Percentiles rank a stretch among this genome's conserved stretches.
Conservation (phyloP, 805 yeast genomes). For the Kazachstania africana region DNA sequence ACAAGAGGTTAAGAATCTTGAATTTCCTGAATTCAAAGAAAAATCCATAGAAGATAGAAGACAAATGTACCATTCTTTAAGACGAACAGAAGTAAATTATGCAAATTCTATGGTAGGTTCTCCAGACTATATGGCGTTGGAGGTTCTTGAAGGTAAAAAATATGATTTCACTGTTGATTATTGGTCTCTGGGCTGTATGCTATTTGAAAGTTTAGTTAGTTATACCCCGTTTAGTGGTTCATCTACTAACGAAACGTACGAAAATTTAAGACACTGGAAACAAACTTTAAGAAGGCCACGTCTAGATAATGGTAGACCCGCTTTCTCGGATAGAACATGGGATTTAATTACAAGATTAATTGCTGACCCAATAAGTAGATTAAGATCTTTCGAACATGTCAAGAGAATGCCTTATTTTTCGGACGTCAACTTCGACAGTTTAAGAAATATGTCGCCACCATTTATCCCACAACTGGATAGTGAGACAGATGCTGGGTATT, state of each 20-base stretch:
- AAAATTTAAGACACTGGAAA: constrained; percentile 88
- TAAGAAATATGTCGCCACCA: constrained; percentile 75
- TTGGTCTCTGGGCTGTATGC: constrained; percentile 97
- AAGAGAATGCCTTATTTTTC: constrained; percentile 69
- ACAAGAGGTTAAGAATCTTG: constrained; percentile 64
- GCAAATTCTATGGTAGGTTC: constrained; percentile 96
- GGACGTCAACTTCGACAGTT: constrained; percentile 66
- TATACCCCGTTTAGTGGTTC: constrained; percentile 96
- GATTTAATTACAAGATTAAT: constrained; percentile 67
- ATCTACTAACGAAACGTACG: constrained; percentile 86
- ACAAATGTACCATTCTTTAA: constrained; percentile 63
- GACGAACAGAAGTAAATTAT: constrained; percentile 65
- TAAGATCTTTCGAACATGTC: constrained; percentile 72
- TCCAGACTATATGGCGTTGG: constrained; percentile 98
- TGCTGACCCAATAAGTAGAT: constrained; percentile 64
- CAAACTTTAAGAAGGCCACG: constrained; percentile 81
- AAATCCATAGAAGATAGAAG: constrained; percentile 82
- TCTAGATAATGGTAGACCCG: constrained; percentile 81
- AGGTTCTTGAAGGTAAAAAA: constrained; percentile 84
- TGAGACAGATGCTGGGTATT: constrained; percentile 97
- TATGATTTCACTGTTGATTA: constrained; percentile 96
- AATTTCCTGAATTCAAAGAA: constrained; percentile 49
- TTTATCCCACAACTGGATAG: constrained; percentile 94
- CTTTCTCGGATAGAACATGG: constrained; percentile 96
- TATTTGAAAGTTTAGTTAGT: constrained; percentile 91